Percentiles rank a stretch among this genome's conserved stretches.
Evolutionary conservation across 371 early-diverging fungal species (phyloP).

Genomic region (Fennellomyces sp.): DNA sequence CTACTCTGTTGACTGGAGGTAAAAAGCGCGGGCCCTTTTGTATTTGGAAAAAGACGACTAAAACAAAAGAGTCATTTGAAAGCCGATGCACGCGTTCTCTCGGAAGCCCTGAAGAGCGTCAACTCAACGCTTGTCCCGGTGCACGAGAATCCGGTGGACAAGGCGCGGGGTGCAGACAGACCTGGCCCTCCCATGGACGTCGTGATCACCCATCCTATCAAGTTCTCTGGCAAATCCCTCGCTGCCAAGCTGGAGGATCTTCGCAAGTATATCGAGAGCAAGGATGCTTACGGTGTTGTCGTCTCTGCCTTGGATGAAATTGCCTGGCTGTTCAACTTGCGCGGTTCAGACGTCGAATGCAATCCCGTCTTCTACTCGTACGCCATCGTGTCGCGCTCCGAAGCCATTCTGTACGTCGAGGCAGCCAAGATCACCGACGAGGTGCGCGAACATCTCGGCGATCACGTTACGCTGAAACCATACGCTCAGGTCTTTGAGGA

Average conservation of each 20-base stretch:
- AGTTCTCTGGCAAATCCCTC: slow-evolving; percentile 74
- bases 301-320: slow-evolving; percentile 92
- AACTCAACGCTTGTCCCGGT: slow-evolving; percentile 61
- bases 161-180: slow-evolving; percentile 77
- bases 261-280: slow-evolving; percentile 58
- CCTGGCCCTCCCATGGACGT: slow-evolving; percentile 69
- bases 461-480: slow-evolving; percentile 64
- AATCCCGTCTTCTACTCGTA: slow-evolving; percentile 99
- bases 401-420: slow-evolving; percentile 82
- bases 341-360: slow-evolving; percentile 97
- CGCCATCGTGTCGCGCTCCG: slow-evolving; percentile 72
- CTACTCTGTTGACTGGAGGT: slow-evolving; percentile 73
- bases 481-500: slow-evolving; percentile 87
- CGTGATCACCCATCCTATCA: slow-evolving; percentile 65
- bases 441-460: slow-evolving; percentile 68
- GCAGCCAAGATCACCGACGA: slow-evolving; percentile 70
- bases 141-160: slow-evolving; percentile 77
- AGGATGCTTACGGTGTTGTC: slow-evolving; percentile 72
- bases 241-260: slow-evolving; percentile 64
- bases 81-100: slow-evolving; percentile 62
- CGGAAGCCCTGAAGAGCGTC: slow-evolving; percentile 51
- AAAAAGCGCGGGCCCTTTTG: too few relatives aligned
- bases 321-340: slow-evolving; percentile 97
- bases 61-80: too few relatives aligned
- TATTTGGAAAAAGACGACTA: too few relatives aligned